phyloP scores from a whole-genome alignment of 192 early-diverging fungal genomes.

The Backusella morwellensis region DNA sequence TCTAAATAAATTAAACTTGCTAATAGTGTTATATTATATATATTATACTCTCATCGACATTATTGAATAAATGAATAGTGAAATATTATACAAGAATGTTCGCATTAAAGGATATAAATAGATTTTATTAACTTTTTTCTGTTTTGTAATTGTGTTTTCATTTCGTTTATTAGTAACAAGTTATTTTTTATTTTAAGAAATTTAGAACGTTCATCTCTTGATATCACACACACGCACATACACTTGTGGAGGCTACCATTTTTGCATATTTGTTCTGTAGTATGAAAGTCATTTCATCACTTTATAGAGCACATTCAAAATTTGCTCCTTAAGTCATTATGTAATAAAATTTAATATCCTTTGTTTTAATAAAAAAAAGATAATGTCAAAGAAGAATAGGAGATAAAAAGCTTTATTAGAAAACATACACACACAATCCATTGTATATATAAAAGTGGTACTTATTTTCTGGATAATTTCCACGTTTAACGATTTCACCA shows the following conservation, averaged over 20 bases:
- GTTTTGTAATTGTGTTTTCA: neutral
- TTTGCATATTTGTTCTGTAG: neutral
- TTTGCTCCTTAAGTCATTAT: neutral
- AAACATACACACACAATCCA: neutral
- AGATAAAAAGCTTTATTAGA: neutral
- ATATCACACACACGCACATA: neutral
- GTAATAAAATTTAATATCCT: neutral
- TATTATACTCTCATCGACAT: neutral
- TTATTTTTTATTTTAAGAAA: constrained; percentile 1
- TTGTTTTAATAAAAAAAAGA: neutral
- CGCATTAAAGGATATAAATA: neutral
- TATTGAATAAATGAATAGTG: neutral
- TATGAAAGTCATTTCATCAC: neutral
- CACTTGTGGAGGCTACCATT: neutral
- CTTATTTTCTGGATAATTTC: neutral
- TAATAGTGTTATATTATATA: neutral
- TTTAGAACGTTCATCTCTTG: neutral
- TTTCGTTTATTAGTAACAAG: neutral
- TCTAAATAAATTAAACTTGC: too few species aligned
- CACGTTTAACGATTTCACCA: neutral
- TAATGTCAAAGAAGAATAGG: neutral
- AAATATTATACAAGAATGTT: neutral
- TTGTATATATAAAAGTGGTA: neutral
- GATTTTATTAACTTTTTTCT: neutral
- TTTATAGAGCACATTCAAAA: neutral